phyloP scores from a whole-genome alignment of 1,284 basidiomycete species.

The Sanghuangporus sanghuang region DNA sequence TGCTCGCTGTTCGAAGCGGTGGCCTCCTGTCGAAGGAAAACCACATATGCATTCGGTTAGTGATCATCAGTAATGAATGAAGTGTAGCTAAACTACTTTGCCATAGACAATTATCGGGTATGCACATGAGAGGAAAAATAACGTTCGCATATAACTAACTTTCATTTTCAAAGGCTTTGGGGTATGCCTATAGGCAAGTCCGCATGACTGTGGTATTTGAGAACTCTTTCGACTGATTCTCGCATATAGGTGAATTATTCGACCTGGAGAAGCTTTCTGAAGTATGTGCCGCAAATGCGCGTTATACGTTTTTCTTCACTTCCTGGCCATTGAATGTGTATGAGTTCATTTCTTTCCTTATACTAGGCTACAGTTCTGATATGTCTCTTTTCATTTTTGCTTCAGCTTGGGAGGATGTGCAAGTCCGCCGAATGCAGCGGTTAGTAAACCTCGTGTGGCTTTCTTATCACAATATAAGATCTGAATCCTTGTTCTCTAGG shows the following conservation, averaged over 20 bases:
- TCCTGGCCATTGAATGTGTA: conserved; percentile 72
- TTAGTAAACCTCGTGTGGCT: conserved; percentile 30
- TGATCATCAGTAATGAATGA: not conserved
- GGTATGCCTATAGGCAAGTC: conserved; percentile 63
- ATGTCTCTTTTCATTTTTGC: not conserved
- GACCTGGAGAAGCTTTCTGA: conserved; percentile 59
- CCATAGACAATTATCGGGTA: conserved; percentile 56
- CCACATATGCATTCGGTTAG: conserved; percentile 53
- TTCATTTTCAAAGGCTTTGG: conserved; percentile 43
- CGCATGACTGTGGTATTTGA: not conserved
- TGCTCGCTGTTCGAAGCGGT: conserved; percentile 35
- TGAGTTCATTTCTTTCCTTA: conserved; percentile 23
- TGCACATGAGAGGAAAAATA: conserved; percentile 1
- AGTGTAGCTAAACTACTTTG: not conserved
- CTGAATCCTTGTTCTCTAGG: not conserved
- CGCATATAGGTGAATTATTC: conserved; percentile 54
- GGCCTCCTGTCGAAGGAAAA: conserved; percentile 45
- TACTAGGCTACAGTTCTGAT: not conserved
- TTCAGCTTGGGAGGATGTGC: conserved; percentile 58
- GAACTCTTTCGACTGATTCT: not conserved
- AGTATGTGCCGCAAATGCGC: conserved; percentile 47
- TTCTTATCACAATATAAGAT: no score
- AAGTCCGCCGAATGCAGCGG: conserved; percentile 66
- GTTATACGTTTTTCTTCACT: conserved; percentile 69
- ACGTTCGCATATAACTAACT: not conserved